Evolutionary conservation across 495 filamentous ascomycete genomes (phyloP).

Genomic region (Neurospora sp.): DNA sequence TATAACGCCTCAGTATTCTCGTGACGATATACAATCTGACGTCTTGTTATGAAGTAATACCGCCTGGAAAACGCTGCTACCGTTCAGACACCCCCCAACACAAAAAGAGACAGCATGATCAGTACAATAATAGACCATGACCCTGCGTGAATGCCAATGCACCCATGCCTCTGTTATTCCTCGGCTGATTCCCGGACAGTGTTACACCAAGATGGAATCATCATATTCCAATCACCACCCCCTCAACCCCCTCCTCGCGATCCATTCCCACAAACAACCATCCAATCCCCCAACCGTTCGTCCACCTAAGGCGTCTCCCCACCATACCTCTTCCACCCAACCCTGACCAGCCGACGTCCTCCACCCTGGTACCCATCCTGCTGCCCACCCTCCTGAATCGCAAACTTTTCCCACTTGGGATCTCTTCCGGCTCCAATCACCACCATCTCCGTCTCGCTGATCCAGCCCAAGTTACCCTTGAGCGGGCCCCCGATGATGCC

Average conservation of each 20-base stretch:
- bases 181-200: not conserved
- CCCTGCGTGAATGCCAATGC: not conserved
- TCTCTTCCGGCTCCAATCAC: constrained; percentile 77
- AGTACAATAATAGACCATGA: not conserved
- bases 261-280: not conserved
- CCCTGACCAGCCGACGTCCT: constrained; percentile 51
- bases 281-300: not conserved
- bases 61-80: not conserved
- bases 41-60: not conserved
- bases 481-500: constrained; percentile 31
- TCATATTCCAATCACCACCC: not conserved
- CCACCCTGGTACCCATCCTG: constrained; percentile 41
- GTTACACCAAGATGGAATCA: not conserved
- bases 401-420: constrained; percentile 76
- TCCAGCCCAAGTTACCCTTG: constrained; percentile 74
- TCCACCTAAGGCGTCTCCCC: not conserved
- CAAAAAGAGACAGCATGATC: not conserved
- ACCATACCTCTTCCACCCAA: constrained; percentile 78
- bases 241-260: not conserved
- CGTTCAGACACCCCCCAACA: not conserved
- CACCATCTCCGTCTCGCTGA: constrained; percentile 53
- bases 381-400: constrained; percentile 48
- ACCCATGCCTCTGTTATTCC: not conserved
- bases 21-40: not conserved
- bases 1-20: not conserved